These are phyloP conservation scores for Podospora bellae-mahoneyi DNA, from an alignment of 495 filamentous ascomycete genomes.

Conservation along the genomic window DNA sequence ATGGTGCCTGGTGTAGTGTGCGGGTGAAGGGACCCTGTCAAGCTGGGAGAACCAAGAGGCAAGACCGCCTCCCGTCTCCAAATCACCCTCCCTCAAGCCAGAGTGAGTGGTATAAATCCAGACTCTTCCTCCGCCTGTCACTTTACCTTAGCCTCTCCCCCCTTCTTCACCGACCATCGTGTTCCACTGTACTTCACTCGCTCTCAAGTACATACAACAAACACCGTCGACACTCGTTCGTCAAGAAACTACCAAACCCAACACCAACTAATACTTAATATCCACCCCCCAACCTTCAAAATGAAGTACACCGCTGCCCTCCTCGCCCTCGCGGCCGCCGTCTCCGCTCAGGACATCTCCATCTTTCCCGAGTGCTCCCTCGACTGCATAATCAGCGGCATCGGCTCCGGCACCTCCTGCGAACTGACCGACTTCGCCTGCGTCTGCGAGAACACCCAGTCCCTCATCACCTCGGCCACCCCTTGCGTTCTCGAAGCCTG, in stretches of 20 bases:
- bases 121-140: background rate
- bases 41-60: background rate
- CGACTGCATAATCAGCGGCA: constrained; percentile 37
- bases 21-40: background rate
- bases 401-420: constrained; percentile 37
- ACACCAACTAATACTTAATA: background rate
- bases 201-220: background rate
- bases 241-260: background rate
- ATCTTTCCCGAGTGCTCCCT: constrained; percentile 42
- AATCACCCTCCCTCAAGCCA: background rate
- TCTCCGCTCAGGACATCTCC: constrained; percentile 36
- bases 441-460: constrained; percentile 40
- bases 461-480: constrained; percentile 34
- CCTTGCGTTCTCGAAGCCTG: constrained; percentile 38
- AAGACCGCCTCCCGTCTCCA: no score
- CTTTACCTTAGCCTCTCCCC: background rate
- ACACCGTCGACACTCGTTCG: background rate
- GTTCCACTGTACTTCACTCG: background rate
- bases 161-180: background rate
- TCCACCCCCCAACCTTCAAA: constrained; percentile 21
- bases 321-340: constrained; percentile 35
- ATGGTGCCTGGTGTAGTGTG: background rate
- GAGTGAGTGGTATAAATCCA: constrained; percentile 4
- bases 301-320: constrained; percentile 43
- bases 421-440: constrained; percentile 39